Conservation (phyloP, 2,329 filamentous ascomycete species). For the Rhinocladiella similis region DNA sequence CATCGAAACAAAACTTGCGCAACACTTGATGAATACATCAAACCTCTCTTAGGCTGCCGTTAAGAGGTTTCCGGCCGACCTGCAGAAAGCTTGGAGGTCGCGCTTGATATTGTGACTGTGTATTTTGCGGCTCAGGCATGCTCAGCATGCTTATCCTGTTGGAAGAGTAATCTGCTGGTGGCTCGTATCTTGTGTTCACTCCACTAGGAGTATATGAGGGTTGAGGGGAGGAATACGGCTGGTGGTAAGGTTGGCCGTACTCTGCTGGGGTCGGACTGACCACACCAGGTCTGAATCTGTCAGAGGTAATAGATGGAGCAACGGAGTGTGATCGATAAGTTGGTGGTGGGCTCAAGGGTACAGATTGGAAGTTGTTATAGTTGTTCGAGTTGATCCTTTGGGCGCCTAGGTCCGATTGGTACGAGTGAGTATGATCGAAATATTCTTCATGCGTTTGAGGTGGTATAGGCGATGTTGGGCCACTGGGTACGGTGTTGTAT, state of each 20-base stretch:
- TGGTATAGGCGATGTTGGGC: slow-evolving; percentile 17
- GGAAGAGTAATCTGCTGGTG: slow-evolving; percentile 13
- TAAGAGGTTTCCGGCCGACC: slow-evolving; percentile 39
- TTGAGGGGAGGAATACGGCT: slow-evolving; percentile 23
- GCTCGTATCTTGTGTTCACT: slow-evolving; percentile 19
- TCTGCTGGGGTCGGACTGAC: slow-evolving; percentile 15
- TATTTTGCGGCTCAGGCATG: slow-evolving; percentile 12
- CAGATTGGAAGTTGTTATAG: slow-evolving; percentile 18
- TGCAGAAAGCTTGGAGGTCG: slow-evolving; percentile 43
- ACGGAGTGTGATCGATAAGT: slow-evolving; percentile 19
- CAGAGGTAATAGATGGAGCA: slow-evolving; percentile 12
- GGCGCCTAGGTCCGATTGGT: slow-evolving; percentile 26
- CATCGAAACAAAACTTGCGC: no score
- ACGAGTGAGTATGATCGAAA: slow-evolving; percentile 20
- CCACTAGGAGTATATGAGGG: slow-evolving; percentile 18
- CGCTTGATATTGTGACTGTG: slow-evolving; percentile 28
- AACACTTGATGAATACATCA: slow-evolving; percentile 13
- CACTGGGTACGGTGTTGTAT: slow-evolving; percentile 30
- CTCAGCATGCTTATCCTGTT: slow-evolving; percentile 14
- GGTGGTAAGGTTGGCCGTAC: slow-evolving; percentile 29
- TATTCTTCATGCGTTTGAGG: slow-evolving; percentile 16
- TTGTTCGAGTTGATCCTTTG: slow-evolving; percentile 20
- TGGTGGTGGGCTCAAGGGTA: slow-evolving; percentile 20
- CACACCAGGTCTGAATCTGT: slow-evolving; percentile 14
- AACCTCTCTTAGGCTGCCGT: slow-evolving; percentile 38